Percentiles rank a stretch among this genome's conserved stretches.
phyloP scores from a whole-genome alignment of 2,329 filamentous ascomycete species.

The Macrophomina phaseolina region DNA sequence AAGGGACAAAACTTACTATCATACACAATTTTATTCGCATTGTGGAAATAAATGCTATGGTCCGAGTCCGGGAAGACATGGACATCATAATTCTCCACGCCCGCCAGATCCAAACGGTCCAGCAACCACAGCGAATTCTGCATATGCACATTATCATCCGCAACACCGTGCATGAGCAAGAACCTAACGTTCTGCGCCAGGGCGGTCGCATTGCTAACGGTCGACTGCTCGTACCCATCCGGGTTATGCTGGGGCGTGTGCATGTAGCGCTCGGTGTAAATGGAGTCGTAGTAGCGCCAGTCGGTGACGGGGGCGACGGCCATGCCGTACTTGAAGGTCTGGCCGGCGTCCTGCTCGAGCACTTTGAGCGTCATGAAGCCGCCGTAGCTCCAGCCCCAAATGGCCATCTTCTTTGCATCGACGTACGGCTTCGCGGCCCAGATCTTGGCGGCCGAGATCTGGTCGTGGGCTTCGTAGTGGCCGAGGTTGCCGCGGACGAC shows the following conservation, averaged over 20 bases:
- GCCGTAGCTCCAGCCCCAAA: conserved; percentile 99
- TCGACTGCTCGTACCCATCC: conserved; percentile 75
- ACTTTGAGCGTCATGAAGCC: conserved; percentile 96
- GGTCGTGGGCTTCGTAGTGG: conserved; percentile 82
- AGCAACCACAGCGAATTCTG: conserved; percentile 90
- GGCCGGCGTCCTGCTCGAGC: conserved; percentile 85
- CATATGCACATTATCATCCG: conserved; percentile 96
- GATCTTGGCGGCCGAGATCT: conserved; percentile 86
- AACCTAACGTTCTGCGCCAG: conserved; percentile 82
- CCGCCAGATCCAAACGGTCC: conserved; percentile 81
- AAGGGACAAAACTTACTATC: conserved; percentile 70
- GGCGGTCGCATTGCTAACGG: conserved; percentile 75
- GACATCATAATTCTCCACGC: conserved; percentile 92
- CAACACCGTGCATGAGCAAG: conserved; percentile 93
- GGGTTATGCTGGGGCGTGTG: conserved; percentile 85
- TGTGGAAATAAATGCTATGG: conserved; percentile 94
- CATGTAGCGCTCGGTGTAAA: conserved; percentile 98
- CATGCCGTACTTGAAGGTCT: conserved; percentile 96
- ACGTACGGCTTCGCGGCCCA: conserved; percentile 85
- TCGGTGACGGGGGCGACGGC: conserved; percentile 98
- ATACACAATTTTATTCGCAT: conserved; percentile 88
- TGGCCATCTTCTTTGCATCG: conserved; percentile 80
- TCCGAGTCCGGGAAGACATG: conserved; percentile 97
- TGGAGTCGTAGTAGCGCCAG: conserved; percentile 92
- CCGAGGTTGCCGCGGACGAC: conserved; percentile 84